A percentile compares a stretch with the other conserved stretches of the same genome.
Conservation (phyloP, 2,329 filamentous ascomycete species). For the Pseudophaeomoniella oleicola region DNA sequence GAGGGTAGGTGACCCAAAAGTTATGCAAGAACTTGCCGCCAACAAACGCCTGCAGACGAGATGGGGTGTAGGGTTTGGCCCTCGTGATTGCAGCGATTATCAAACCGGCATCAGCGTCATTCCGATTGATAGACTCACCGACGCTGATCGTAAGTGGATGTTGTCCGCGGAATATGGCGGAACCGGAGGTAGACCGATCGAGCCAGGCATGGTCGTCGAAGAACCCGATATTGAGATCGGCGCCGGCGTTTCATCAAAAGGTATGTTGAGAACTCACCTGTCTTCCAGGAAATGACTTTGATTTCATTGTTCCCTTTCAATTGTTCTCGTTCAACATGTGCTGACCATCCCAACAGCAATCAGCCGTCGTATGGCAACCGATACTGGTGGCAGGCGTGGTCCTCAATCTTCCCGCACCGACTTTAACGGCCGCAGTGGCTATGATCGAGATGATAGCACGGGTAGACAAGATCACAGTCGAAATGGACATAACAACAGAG, state of each 20-base stretch:
- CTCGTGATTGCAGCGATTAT: slow-evolving; percentile 94
- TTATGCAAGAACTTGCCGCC: background rate
- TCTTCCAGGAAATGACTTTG: too few species aligned
- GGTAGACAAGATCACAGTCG: slow-evolving; percentile 21
- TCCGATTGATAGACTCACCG: slow-evolving; percentile 80
- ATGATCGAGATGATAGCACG: slow-evolving; percentile 16
- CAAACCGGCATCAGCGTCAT: slow-evolving; percentile 83
- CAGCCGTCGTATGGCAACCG: slow-evolving; percentile 35
- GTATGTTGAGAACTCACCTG: too few species aligned
- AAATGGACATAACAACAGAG: slow-evolving; percentile 10
- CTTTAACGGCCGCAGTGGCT: slow-evolving; percentile 18
- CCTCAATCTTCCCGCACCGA: slow-evolving; percentile 29
- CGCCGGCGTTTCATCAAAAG: slow-evolving; percentile 91
- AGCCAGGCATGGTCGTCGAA: slow-evolving; percentile 76
- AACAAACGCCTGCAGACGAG: slow-evolving; percentile 47
- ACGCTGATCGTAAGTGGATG: slow-evolving; percentile 96
- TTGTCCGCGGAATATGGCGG: slow-evolving; percentile 85
- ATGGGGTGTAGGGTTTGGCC: slow-evolving; percentile 96
- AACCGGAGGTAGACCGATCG: slow-evolving; percentile 69
- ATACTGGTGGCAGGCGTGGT: slow-evolving; percentile 33
- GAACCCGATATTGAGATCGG: slow-evolving; percentile 98
- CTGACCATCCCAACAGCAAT: slow-evolving; percentile 24
- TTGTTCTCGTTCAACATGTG: background rate
- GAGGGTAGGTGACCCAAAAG: slow-evolving; percentile 37
- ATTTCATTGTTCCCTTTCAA: slow-evolving; percentile 1